phyloP scores from a whole-genome alignment of 75 land plant species.

The Pinus tabuliformis region DNA sequence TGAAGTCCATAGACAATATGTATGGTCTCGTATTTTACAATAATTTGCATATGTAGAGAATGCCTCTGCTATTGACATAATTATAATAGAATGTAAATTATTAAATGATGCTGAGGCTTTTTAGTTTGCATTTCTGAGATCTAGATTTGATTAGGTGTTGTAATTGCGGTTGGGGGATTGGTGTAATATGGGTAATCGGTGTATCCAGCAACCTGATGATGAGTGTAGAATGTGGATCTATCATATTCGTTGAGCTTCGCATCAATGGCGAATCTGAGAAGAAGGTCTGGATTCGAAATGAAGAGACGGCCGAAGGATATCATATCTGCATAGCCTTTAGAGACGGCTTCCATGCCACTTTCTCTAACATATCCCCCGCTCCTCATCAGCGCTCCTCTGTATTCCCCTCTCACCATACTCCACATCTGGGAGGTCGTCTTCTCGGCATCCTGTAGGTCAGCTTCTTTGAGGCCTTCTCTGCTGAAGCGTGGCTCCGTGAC shows the following conservation, averaged over 20 bases:
- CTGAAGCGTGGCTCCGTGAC: conserved; percentile 74
- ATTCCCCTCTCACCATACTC: conserved; percentile 33
- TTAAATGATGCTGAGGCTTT: too few relatives aligned
- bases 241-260: conserved; percentile 49
- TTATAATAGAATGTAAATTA: too few relatives aligned
- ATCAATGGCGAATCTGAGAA: conserved; percentile 38
- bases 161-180: neutral
- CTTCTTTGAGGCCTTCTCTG: conserved; percentile 41
- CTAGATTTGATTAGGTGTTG: too few relatives aligned
- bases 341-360: conserved; percentile 57
- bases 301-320: conserved; percentile 74
- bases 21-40: too few relatives aligned
- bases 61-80: too few relatives aligned
- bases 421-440: conserved; percentile 20
- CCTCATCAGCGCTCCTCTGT: conserved; percentile 51
- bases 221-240: conserved; percentile 68
- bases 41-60: too few relatives aligned
- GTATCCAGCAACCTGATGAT: conserved; percentile 69
- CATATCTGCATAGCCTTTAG: conserved; percentile 60
- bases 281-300: conserved; percentile 75
- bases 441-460: conserved; percentile 36
- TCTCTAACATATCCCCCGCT: conserved; percentile 68
- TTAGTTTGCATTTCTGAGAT: too few relatives aligned
- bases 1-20: too few relatives aligned
- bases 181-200: conserved; percentile 62